Evolutionary conservation across 2,329 filamentous ascomycete species (phyloP).

Genomic region (Fusarium sp.): DNA sequence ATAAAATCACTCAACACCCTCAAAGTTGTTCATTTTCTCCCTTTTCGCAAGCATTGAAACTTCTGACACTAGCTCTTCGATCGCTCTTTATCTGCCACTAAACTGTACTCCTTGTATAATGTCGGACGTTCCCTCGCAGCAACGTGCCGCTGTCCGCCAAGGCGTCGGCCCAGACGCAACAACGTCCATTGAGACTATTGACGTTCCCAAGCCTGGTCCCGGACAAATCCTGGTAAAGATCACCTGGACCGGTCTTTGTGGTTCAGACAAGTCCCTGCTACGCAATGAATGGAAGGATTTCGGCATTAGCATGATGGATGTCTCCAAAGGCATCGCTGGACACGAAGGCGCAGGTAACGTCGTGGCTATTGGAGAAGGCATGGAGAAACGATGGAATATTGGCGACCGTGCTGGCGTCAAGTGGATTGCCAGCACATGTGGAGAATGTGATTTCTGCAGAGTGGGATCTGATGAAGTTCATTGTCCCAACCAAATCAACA

Average conservation of each 20-base stretch:
- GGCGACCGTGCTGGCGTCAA: slow-evolving; percentile 89
- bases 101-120: slow-evolving; percentile 9
- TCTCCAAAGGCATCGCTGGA: slow-evolving; percentile 70
- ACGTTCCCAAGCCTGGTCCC: slow-evolving; percentile 38
- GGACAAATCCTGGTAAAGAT: slow-evolving; percentile 48
- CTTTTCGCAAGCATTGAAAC: no score
- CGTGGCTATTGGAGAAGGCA: slow-evolving; percentile 83
- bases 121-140: slow-evolving; percentile 37
- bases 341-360: slow-evolving; percentile 83
- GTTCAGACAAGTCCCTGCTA: slow-evolving; percentile 47
- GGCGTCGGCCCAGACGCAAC: slow-evolving; percentile 32
- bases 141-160: slow-evolving; percentile 46
- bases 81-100: rapidly evolving
- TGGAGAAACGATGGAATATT: slow-evolving; percentile 77
- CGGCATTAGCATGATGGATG: slow-evolving; percentile 41
- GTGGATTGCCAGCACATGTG: slow-evolving; percentile 89
- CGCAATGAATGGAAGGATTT: slow-evolving; percentile 47
- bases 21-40: rapidly evolving
- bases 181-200: slow-evolving; percentile 33
- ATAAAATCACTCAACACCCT: background rate
- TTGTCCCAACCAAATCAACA: slow-evolving; percentile 79
- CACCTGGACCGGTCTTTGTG: slow-evolving; percentile 47
- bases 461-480: slow-evolving; percentile 81
- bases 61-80: no score
- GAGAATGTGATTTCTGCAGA: slow-evolving; percentile 85